Conservation (phyloP, 768 basidiomycete genomes). For the Cubamyces lactineus region DNA sequence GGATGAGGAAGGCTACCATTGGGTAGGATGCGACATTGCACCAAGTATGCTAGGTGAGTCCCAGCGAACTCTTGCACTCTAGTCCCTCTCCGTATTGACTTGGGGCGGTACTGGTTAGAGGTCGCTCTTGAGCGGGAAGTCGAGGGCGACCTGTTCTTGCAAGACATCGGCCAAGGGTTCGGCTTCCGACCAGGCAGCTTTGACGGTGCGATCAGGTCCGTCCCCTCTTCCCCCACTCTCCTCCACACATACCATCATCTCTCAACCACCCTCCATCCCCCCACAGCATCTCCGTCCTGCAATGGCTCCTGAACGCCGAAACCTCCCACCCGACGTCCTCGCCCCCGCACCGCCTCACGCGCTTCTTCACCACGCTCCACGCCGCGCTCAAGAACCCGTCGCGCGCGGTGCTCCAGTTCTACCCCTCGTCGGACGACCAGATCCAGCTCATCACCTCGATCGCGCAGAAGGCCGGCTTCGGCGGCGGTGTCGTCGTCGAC, state of each 20-base stretch:
- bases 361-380: slow-evolving; percentile 93
- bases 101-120: slow-evolving; percentile 70
- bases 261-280: slow-evolving; percentile 4
- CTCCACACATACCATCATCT: neutral
- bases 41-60: slow-evolving; percentile 94
- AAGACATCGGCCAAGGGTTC: slow-evolving; percentile 98
- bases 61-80: neutral
- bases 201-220: slow-evolving; percentile 94
- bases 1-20: slow-evolving; percentile 90
- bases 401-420: slow-evolving; percentile 90
- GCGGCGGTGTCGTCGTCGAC: slow-evolving; percentile 95
- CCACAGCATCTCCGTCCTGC: slow-evolving; percentile 92
- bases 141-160: slow-evolving; percentile 93
- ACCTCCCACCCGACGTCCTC: slow-evolving; percentile 88
- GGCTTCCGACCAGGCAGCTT: slow-evolving; percentile 97
- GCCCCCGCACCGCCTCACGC: slow-evolving; percentile 80
- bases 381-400: slow-evolving; percentile 85
- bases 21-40: slow-evolving; percentile 93
- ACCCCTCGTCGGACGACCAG: slow-evolving; percentile 96
- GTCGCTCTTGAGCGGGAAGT: slow-evolving; percentile 95
- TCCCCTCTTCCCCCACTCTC: slow-evolving; percentile 6
- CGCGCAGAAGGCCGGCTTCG: slow-evolving; percentile 94
- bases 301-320: slow-evolving; percentile 98
- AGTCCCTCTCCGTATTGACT: neutral
- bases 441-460: slow-evolving; percentile 91